Evolutionary conservation across 208 protist species (phyloP), one percentile per base, ranked within the genome.

Genomic region (Acanthamoeba triangularis): DNA sequence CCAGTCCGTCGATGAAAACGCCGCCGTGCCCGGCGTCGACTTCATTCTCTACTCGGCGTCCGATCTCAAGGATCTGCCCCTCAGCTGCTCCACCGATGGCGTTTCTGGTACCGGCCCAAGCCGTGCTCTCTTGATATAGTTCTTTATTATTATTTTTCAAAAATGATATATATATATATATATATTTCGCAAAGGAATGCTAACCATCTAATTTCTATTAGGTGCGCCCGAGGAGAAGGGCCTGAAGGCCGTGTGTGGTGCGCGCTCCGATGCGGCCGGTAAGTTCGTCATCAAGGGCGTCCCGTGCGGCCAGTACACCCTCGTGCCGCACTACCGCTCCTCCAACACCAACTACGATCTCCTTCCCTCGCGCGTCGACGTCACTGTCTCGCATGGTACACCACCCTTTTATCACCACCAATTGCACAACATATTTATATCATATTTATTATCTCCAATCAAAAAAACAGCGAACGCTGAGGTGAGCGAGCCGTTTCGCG

Each of bases 241-340:
- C 30, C 18, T 56, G 11, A 82, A 82, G 92, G 72, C 74, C 52
- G 33, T 95, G 72, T 95, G 92, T n/a, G 74, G 74, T 28, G 92
- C 92, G 49, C 72, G 67, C 59, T 95, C 92, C 14, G 92, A 95
- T 30, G 92, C 49, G 0, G 11, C 18, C 30, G 92, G 92, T 37
- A 82, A 95, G 37, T 95, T 95, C 30, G 92, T 95, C 25, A 76
- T 95, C 61, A 85, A 95, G 49, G 92, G 92, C 92, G 61, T 95
- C 5, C 74, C 92, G 11, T 95, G 92, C 61, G 92, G 92, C 74
- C 23, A 28, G 33, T 95, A 95, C 76, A 87, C 76, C 23, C 54
- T 95, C n/a, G 92, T 95, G n/a, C 92, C 92, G 13, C 63, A 65
- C 56, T 95, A 95, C 72, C 67, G 52, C 52, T 76, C 54, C 33